Conservation (phyloP, 352 stramenopile genomes). For the Phytopythium helicoides region DNA sequence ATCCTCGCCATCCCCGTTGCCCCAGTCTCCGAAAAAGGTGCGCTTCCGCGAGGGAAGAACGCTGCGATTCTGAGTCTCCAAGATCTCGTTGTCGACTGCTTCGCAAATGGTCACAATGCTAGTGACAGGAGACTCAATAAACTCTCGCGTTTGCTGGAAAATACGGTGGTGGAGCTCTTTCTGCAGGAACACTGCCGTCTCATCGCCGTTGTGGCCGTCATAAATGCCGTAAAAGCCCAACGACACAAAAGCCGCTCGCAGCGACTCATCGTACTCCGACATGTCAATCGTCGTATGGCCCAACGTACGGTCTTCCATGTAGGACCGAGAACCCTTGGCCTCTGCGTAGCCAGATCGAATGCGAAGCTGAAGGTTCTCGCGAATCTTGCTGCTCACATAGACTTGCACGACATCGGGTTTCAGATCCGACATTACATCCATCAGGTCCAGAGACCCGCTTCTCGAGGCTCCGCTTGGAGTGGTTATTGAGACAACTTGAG, state of each 20-base stretch:
- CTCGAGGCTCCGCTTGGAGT: constrained; percentile 24
- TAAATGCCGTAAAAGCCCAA: constrained; percentile 85
- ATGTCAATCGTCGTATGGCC: constrained; percentile 52
- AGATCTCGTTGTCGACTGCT: constrained; percentile 67
- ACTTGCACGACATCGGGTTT: constrained; percentile 69
- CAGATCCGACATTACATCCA: constrained; percentile 19
- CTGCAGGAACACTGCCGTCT: constrained; percentile 75
- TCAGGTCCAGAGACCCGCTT: constrained; percentile 15
- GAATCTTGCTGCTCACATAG: constrained; percentile 88
- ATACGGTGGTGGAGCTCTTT: constrained; percentile 78
- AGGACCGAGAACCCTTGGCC: constrained; percentile 78
- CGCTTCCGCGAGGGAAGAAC: constrained; percentile 65
- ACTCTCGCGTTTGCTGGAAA: constrained; percentile 47
- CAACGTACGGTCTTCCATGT: constrained; percentile 86
- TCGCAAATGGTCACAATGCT: constrained; percentile 63
- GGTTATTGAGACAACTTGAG: constrained; percentile 13
- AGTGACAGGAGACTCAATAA: constrained; percentile 42
- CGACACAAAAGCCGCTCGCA: constrained; percentile 39
- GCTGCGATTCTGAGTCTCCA: constrained; percentile 72
- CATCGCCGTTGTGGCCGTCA: constrained; percentile 86
- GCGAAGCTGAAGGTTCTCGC: constrained; percentile 67
- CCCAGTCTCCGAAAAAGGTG: constrained; percentile 36
- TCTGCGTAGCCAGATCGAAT: constrained; percentile 83
- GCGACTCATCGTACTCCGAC: constrained; percentile 28
- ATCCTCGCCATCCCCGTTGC: constrained; percentile 16